Conservation (phyloP, 2,329 filamentous ascomycete genomes). For the Pseudogymnoascus sp. region DNA sequence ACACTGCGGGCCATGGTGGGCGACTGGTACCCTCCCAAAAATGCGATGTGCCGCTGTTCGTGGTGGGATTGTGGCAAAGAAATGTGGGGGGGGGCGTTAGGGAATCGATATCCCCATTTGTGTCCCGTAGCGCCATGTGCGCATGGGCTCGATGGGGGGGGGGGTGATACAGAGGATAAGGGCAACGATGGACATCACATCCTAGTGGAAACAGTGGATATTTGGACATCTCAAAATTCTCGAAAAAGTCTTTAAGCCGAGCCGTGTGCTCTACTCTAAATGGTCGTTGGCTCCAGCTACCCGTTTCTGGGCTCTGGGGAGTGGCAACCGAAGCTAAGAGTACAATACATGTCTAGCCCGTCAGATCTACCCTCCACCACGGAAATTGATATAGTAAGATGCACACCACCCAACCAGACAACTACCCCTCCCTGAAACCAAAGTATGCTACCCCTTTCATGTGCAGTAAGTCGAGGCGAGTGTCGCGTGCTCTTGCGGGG, state of each 20-base stretch:
- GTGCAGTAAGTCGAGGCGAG: background rate
- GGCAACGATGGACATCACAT: background rate
- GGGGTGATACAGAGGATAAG: background rate
- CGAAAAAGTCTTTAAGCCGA: background rate
- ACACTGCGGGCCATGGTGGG: background rate
- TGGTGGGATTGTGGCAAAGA: background rate
- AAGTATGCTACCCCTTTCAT: background rate
- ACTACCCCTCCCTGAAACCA: background rate
- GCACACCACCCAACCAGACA: background rate
- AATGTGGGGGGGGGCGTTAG: background rate
- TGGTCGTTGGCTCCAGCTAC: background rate
- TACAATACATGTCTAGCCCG: background rate
- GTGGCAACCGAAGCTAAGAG: background rate
- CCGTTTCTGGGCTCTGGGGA: background rate
- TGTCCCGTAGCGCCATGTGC: background rate
- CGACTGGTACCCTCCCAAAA: background rate
- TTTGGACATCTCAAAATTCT: background rate
- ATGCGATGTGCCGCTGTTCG: background rate
- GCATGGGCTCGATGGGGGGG: background rate
- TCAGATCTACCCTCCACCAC: background rate
- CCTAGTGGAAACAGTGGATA: slow-evolving; percentile 2
- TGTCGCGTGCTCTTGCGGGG: background rate
- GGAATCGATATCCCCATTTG: background rate
- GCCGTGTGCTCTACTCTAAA: background rate
- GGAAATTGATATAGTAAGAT: background rate